Conservation (phyloP, 2,329 filamentous ascomycete species). For the Colletotrichum gigasporum region DNA sequence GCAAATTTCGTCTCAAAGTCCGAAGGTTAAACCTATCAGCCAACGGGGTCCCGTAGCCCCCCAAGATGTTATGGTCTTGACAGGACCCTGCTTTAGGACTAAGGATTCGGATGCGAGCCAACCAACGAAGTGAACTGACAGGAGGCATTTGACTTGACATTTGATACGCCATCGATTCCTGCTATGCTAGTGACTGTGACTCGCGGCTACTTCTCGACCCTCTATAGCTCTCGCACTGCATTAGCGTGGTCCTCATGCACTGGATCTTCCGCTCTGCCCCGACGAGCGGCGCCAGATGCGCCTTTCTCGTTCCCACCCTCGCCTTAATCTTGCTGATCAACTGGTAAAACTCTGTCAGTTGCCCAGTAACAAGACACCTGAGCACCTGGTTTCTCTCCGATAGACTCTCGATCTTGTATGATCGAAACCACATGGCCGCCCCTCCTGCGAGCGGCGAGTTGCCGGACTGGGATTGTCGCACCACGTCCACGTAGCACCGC, state of each 20-base stretch:
- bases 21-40: background rate
- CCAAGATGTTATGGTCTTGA: no score
- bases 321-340: constrained; percentile 7
- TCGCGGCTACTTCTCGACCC: background rate
- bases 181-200: background rate
- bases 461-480: background rate
- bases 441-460: background rate
- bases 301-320: constrained; percentile 7
- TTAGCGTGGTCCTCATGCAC: constrained; percentile 2
- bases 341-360: constrained; percentile 5
- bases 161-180: no score
- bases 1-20: background rate
- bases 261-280: constrained; percentile 6
- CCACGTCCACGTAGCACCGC: background rate
- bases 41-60: no score
- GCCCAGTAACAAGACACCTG: background rate
- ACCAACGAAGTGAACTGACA: background rate
- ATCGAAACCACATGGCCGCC: background rate
- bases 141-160: background rate
- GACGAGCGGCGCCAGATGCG: background rate
- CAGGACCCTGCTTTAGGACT: no score
- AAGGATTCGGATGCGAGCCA: no score
- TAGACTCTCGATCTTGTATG: constrained; percentile 11
- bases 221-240: constrained; percentile 6
- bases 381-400: constrained; percentile 3